phyloP scores from a whole-genome alignment of 78 protist species.

The slime mould (Dictyostelium discoideum) region DNA sequence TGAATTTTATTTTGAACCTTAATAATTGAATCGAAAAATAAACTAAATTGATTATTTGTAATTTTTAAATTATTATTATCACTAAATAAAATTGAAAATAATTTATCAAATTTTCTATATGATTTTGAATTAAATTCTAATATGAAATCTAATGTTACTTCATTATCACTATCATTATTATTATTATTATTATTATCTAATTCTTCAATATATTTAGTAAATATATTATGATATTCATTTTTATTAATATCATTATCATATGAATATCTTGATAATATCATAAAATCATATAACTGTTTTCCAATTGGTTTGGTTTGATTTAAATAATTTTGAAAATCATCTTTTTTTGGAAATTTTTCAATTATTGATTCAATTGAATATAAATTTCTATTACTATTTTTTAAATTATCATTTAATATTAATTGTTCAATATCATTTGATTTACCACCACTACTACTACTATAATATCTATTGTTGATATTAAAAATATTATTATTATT shows the following conservation, averaged over 20 bases:
- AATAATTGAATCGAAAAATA: neutral
- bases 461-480: neutral
- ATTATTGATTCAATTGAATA: neutral
- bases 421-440: neutral
- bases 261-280: neutral
- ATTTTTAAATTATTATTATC: neutral
- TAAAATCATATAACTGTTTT: neutral
- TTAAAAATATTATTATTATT: neutral
- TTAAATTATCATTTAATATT: neutral
- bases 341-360: neutral
- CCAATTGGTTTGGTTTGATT: neutral
- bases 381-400: neutral
- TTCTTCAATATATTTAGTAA: neutral
- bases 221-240: neutral
- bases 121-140: slow-evolving; percentile 15
- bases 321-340: neutral
- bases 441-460: neutral
- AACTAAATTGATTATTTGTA: neutral
- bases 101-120: neutral
- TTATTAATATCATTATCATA: neutral
- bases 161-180: neutral
- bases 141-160: neutral
- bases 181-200: neutral
- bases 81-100: neutral
- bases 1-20: neutral